These are phyloP conservation scores for Diaporthe humulicola DNA, from an alignment of 2,329 filamentous ascomycete genomes.

Conservation along the genomic window DNA sequence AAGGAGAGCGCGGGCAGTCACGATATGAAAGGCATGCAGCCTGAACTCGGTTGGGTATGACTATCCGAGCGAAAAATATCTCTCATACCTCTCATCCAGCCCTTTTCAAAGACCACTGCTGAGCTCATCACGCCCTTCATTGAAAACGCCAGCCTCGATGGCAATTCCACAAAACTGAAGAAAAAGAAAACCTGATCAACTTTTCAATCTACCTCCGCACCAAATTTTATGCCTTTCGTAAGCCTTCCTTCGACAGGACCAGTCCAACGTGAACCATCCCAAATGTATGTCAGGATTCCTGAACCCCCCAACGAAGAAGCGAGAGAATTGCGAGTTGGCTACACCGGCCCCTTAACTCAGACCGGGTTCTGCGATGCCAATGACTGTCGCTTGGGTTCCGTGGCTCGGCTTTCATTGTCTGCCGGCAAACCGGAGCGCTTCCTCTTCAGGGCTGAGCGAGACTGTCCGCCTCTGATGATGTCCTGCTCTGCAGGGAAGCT, in stretches of 20 bases:
- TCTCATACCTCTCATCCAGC: too few relatives aligned
- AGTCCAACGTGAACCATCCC: neutral
- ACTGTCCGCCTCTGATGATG: neutral
- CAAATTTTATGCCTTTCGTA: neutral
- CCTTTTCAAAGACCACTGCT: neutral
- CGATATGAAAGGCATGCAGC: neutral
- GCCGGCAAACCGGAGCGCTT: neutral
- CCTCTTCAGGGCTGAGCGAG: neutral
- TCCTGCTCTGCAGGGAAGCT: neutral
- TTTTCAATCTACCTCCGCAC: neutral
- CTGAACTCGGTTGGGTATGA: neutral
- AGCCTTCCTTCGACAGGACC: neutral
- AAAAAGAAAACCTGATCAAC: neutral
- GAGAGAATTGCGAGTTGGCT: neutral
- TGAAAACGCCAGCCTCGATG: too few relatives aligned
- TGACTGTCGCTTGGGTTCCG: neutral
- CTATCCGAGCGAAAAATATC: neutral
- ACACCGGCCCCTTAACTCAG: neutral
- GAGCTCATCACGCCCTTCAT: too few relatives aligned
- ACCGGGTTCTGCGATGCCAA: neutral
- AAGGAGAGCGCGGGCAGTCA: neutral
- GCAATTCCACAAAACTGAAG: too few relatives aligned
- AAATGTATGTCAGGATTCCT: neutral
- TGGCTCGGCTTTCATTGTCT: neutral
- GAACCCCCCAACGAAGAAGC: neutral